Conservation (phyloP, 2,329 filamentous ascomycete genomes). For the Beauveria varroae region DNA sequence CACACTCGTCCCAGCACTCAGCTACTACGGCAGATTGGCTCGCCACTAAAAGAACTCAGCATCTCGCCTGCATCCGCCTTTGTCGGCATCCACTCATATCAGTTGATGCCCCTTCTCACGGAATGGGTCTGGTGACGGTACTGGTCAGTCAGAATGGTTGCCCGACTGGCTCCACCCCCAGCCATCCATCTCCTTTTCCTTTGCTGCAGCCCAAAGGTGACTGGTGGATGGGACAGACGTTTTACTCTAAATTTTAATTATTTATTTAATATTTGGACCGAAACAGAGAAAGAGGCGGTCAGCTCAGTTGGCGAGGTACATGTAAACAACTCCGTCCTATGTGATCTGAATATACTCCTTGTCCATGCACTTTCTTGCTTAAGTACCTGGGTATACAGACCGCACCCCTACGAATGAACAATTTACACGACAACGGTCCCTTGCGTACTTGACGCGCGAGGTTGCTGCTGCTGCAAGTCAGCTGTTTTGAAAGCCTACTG, state of each 20-base stretch:
- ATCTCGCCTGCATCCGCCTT: neutral
- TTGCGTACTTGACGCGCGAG: constrained; percentile 3
- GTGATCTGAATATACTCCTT: neutral
- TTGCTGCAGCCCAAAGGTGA: neutral
- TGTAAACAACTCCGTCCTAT: neutral
- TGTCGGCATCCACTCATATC: constrained; percentile 1
- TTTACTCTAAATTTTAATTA: neutral
- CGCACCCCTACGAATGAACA: neutral
- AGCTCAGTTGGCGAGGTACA: neutral
- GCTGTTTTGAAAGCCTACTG: neutral
- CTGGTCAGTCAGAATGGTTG: constrained; percentile 10
- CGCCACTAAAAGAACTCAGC: neutral
- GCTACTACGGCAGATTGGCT: neutral
- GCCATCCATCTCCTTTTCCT: constrained; percentile 10
- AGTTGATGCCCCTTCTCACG: neutral
- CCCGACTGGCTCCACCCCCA: constrained; percentile 11
- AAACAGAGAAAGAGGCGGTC: constrained; percentile 3
- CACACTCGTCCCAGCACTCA: neutral
- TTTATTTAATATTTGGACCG: neutral
- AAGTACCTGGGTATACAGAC: neutral
- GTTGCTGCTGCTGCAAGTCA: constrained; percentile 5
- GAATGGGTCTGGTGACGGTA: constrained; percentile 11
- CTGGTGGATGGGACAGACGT: constrained; percentile 2
- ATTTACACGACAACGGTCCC: neutral
- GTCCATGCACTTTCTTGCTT: neutral